Evolutionary conservation across 768 basidiomycete species (phyloP).

Genomic region (Naganishia vishniacii): DNA sequence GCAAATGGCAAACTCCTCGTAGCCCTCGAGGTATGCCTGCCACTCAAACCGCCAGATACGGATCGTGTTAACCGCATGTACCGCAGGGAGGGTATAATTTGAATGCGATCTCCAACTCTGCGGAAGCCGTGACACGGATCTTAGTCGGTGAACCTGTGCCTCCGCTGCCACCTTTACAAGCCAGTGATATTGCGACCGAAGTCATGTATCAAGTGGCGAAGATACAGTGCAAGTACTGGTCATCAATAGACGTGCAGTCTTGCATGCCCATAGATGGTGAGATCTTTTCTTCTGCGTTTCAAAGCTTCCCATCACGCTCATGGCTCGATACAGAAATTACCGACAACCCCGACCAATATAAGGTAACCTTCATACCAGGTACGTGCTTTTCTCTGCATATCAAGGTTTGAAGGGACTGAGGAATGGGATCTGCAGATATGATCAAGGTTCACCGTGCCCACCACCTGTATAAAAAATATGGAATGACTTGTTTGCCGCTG

Average conservation of each 20-base stretch:
- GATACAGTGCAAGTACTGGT: slow-evolving; percentile 89
- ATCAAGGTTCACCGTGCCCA: slow-evolving; percentile 84
- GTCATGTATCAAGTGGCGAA: slow-evolving; percentile 81
- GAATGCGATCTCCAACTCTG: slow-evolving; percentile 77
- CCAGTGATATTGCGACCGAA: slow-evolving; percentile 75
- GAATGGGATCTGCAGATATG: slow-evolving; percentile 66
- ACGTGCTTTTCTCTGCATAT: not conserved
- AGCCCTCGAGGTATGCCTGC: slow-evolving; percentile 73
- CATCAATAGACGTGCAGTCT: slow-evolving; percentile 69
- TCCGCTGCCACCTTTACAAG: slow-evolving; percentile 62
- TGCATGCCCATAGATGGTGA: slow-evolving; percentile 76
- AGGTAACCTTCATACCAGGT: slow-evolving; percentile 29
- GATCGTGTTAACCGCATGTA: not conserved
- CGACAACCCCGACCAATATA: slow-evolving; percentile 19
- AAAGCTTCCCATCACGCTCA: not conserved
- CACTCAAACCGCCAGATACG: not conserved
- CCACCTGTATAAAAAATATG: slow-evolving; percentile 67
- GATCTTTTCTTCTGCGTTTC: slow-evolving; percentile 19
- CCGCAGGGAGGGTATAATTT: slow-evolving; percentile 89
- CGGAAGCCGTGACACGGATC: slow-evolving; percentile 77
- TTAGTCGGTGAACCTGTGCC: slow-evolving; percentile 84
- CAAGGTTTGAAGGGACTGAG: not conserved
- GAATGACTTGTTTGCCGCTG: slow-evolving; percentile 76
- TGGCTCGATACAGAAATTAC: not conserved
- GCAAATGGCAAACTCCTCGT: slow-evolving; percentile 85